Evolutionary conservation across 1,139 yeast genomes (phyloP).

Genomic region (Nakaseomyces kungkrabaensis): DNA sequence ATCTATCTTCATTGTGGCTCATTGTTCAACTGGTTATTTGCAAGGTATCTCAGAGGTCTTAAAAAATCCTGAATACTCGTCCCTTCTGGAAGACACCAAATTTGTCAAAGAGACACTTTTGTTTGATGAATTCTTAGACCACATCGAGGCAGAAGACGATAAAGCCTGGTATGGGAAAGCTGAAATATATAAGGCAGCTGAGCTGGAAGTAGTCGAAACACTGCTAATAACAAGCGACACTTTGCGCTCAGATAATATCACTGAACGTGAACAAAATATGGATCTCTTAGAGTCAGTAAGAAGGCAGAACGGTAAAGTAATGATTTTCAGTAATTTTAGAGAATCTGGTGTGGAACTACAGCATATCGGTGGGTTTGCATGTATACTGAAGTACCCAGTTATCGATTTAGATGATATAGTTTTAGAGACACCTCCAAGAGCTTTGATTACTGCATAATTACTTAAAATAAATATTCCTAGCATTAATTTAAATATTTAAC

Average conservation of each 20-base stretch:
- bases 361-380: constrained; percentile 87
- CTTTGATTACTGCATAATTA: background rate
- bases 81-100: constrained; percentile 66
- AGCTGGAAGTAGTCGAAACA: constrained; percentile 65
- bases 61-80: constrained; percentile 56
- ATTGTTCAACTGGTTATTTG: constrained; percentile 83
- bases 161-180: constrained; percentile 90
- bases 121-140: constrained; percentile 68
- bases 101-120: constrained; percentile 64
- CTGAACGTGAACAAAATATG: constrained; percentile 58
- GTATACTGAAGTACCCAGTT: constrained; percentile 71
- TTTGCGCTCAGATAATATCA: constrained; percentile 68
- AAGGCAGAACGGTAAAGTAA: constrained; percentile 64
- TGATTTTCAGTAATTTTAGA: constrained; percentile 75
- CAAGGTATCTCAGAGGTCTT: constrained; percentile 86
- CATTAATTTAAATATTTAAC: too few species aligned
- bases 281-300: constrained; percentile 60
- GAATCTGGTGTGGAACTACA: constrained; percentile 85
- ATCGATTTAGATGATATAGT: constrained; percentile 68
- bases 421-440: background rate
- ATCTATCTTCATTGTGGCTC: constrained; percentile 66
- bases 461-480: background rate
- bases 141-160: constrained; percentile 68
- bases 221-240: constrained; percentile 71
- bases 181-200: constrained; percentile 67